These are phyloP conservation scores for Firmiana major DNA, from an alignment of 345 rosid species.

Conservation along the genomic window DNA sequence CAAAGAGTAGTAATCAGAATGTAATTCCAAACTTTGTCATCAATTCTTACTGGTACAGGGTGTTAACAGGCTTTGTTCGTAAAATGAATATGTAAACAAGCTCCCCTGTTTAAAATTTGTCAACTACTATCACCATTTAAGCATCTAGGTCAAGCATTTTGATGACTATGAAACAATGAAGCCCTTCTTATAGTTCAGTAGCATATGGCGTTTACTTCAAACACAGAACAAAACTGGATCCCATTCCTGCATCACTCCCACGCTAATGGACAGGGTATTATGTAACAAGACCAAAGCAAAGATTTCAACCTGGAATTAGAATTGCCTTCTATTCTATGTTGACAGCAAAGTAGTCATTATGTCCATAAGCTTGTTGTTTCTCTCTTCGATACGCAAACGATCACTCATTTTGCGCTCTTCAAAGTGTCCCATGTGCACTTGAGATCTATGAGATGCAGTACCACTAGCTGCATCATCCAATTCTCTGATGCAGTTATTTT, in stretches of 20 bases:
- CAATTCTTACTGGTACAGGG: background rate
- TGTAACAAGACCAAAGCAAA: background rate
- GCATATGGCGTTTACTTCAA: background rate
- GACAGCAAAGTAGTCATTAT: slow-evolving; percentile 12
- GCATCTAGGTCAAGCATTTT: background rate
- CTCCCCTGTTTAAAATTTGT: background rate
- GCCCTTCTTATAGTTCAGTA: background rate
- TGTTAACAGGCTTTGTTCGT: background rate
- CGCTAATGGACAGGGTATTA: background rate
- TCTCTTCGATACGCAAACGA: slow-evolving; percentile 33
- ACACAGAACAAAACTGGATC: background rate
- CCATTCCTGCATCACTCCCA: background rate
- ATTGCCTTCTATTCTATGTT: slow-evolving; percentile 6
- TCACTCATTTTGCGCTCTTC: slow-evolving; percentile 30
- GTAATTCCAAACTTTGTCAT: background rate
- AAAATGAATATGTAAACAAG: background rate
- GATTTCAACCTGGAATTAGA: background rate
- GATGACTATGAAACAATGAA: background rate
- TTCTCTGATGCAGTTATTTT: slow-evolving; percentile 40
- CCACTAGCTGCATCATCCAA: slow-evolving; percentile 43
- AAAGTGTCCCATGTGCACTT: slow-evolving; percentile 20
- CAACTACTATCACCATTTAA: background rate
- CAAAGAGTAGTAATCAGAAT: background rate
- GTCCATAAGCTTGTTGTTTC: slow-evolving; percentile 30
- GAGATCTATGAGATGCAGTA: slow-evolving; percentile 31